A percentile compares a stretch with the other conserved stretches of the same genome.
These are phyloP conservation scores for Boletus tomentosulus DNA, from an alignment of 768 basidiomycete genomes.

Conservation along the genomic window DNA sequence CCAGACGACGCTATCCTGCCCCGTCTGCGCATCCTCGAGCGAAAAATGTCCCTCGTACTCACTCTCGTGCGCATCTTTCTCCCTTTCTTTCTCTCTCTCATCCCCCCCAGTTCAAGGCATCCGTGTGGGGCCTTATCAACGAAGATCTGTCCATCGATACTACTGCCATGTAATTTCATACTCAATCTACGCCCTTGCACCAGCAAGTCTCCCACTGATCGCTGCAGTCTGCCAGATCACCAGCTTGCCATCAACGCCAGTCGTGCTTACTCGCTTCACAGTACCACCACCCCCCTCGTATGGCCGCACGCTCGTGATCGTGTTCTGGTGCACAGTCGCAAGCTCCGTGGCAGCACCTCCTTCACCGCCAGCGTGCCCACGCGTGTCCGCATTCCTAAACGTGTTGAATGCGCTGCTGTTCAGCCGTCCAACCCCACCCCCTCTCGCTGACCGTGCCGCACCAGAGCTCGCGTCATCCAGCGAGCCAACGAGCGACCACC, in stretches of 20 bases:
- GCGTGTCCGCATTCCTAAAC: slow-evolving; percentile 87
- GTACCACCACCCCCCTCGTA: slow-evolving; percentile 58
- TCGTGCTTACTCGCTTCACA: slow-evolving; percentile 79
- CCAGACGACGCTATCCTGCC: slow-evolving; percentile 77
- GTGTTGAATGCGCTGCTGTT: slow-evolving; percentile 93
- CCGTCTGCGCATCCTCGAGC: slow-evolving; percentile 76
- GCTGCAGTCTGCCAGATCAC: slow-evolving; percentile 84
- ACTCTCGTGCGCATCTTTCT: slow-evolving; percentile 59
- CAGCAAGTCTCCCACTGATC: slow-evolving; percentile 32
- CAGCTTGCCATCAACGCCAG: slow-evolving; percentile 89
- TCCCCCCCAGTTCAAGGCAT: slow-evolving; percentile 78
- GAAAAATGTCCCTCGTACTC: slow-evolving; percentile 92
- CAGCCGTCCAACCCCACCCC: slow-evolving; percentile 61
- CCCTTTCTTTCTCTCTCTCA: slow-evolving; percentile 4
- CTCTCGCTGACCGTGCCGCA: slow-evolving; percentile 39
- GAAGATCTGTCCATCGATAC: slow-evolving; percentile 49
- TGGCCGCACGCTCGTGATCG: slow-evolving; percentile 85
- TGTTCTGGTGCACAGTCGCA: slow-evolving; percentile 94
- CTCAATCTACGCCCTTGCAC: slow-evolving; percentile 36
- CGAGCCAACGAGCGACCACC: slow-evolving; percentile 78
- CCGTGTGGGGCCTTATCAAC: slow-evolving; percentile 92
- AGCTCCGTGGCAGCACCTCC: slow-evolving; percentile 63
- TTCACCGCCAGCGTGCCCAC: slow-evolving; percentile 42
- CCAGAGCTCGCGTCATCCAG: slow-evolving; percentile 71
- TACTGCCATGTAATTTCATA: slow-evolving; percentile 10